Base-by-base conservation (phyloP, 2,329 filamentous ascomycete genomes). In the Penicillium decumbens region DNA sequence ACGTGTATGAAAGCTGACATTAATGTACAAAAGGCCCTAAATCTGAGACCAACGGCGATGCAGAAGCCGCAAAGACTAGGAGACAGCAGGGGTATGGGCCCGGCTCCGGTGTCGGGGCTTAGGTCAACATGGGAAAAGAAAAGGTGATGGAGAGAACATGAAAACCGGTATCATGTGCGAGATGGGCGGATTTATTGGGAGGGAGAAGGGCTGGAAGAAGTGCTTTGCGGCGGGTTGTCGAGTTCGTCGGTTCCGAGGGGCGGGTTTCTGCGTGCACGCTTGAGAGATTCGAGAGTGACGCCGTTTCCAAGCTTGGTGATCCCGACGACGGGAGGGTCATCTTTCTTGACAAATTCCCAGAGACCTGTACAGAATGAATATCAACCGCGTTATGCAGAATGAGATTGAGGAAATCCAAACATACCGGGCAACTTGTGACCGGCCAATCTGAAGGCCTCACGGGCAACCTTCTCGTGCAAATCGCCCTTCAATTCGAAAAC, bases 291-390 rank as follows among this genome's bases (percentile, higher is more conserved):
- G 63, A 92, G 72, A 20, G 90, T 95, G 25, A 95, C 71, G 7
- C 90, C 90, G 51, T 89, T 78, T 32, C 80, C 82, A 47, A 98
- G 74, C 72, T 95, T 96, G 18, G 91, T 97, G 55, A 96, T 83
- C 27, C 93, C 93, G 66, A 98, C 92, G 32, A 95, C 81, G 0
- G 93, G 84, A 2, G 90, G 79, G 62, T 96, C 93, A 6, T 89
- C 90, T 73, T 89, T 96, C 77, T 85, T 89, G 29, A 96, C 90
- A 66, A 97, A 95, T 66, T 96, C 90, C 76, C 89, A 98, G 66
- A 74, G 64, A 41, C 74, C 72, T 75, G 50, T 35, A 45, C 33
- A 45, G 30, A 35, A 45, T 54, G 35, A 65, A 58, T 47, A 54
- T 57, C 6, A 23, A n/a, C 32, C 27, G 24, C 32, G 33, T 37